Evolutionary conservation across 1,284 basidiomycete species (phyloP).

Genomic region (Cryptococcus depauperatus): DNA sequence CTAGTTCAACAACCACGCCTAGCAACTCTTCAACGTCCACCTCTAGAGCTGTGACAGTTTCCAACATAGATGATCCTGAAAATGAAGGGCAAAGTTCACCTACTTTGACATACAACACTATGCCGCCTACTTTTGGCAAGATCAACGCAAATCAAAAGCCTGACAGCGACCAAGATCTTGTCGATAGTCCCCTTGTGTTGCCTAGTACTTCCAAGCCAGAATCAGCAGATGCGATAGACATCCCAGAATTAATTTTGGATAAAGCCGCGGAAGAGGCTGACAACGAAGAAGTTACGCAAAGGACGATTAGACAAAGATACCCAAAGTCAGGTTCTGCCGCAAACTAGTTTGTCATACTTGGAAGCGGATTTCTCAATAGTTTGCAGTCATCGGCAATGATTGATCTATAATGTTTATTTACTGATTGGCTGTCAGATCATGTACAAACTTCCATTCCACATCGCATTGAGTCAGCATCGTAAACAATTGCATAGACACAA

Average conservation of each 20-base stretch:
- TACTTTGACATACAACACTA: conserved; percentile 3
- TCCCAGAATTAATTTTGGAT: conserved; percentile 23
- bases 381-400: too few relatives aligned
- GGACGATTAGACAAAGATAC: not conserved
- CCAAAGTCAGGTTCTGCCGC: too few relatives aligned
- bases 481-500: too few relatives aligned
- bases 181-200: conserved; percentile 31
- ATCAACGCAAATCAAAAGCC: conserved; percentile 2
- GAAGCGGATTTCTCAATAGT: too few relatives aligned
- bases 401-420: too few relatives aligned
- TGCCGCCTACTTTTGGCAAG: not conserved
- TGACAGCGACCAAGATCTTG: conserved; percentile 14
- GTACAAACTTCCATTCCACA: too few relatives aligned
- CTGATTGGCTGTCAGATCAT: too few relatives aligned
- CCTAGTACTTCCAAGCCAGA: conserved; percentile 17
- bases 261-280: conserved; percentile 15
- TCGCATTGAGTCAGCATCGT: too few relatives aligned
- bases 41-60: not conserved
- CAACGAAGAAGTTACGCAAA: conserved; percentile 8
- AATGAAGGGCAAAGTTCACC: conserved; percentile 1
- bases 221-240: conserved; percentile 17
- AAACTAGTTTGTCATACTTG: too few relatives aligned
- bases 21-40: conserved; percentile 6
- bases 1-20: conserved; percentile 23
- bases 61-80: too few relatives aligned